Evolutionary conservation across 768 basidiomycete genomes (phyloP).

Genomic region (Clitopilus passeckerianus): DNA sequence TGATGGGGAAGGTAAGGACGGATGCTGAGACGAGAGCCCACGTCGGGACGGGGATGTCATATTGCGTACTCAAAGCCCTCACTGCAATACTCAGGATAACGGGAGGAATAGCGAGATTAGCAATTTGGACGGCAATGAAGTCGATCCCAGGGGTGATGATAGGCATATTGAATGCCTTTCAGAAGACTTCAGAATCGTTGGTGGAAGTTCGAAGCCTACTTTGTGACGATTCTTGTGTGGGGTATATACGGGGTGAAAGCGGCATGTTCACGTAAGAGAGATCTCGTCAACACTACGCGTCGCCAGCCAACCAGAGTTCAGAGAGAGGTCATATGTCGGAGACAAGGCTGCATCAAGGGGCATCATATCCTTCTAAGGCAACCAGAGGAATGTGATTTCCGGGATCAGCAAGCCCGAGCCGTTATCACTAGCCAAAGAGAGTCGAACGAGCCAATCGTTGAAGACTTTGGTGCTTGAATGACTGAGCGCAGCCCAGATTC

Average conservation of each 20-base stretch:
- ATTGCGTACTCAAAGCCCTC: conserved; percentile 9
- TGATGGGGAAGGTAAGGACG: conserved; percentile 26
- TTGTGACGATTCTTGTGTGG: not conserved
- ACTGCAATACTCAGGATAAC: conserved; percentile 11
- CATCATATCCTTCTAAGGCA: not conserved
- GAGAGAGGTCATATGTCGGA: not conserved
- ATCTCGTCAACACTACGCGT: not conserved
- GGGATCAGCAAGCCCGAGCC: not conserved
- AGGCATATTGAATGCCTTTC: conserved; percentile 13
- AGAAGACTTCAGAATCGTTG: not conserved
- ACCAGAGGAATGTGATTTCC: not conserved
- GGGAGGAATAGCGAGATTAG: conserved; percentile 12
- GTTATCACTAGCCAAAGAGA: not conserved
- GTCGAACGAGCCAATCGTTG: no score
- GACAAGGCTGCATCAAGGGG: not conserved
- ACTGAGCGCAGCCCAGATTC: no score
- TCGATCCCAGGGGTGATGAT: conserved; percentile 29
- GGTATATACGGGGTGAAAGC: not conserved
- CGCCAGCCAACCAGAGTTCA: not conserved
- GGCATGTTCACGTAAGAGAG: not conserved
- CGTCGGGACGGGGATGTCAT: conserved; percentile 23
- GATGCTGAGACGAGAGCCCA: conserved; percentile 30
- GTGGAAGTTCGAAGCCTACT: not conserved
- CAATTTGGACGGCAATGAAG: conserved; percentile 20
- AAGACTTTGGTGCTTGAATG: no score